Evolutionary conservation across 164 flowering plant species (phyloP), one percentile per base, ranked within the genome.

Genomic region (Chimonanthus salicifolius): DNA sequence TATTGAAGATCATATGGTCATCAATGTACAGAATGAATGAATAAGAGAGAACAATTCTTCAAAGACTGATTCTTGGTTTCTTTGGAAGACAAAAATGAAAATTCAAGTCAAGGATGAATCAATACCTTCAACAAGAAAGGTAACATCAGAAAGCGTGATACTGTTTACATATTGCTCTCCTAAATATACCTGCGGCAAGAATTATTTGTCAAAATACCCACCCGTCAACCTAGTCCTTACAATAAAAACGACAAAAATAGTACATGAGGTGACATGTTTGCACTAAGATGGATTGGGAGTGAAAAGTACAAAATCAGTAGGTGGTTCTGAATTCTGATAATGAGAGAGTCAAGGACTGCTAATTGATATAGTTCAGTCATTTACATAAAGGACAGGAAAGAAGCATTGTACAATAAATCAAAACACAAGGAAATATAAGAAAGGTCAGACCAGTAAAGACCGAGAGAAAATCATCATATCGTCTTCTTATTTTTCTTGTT

Each of bases 101-200:
- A 66, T 44, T 66, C 49, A 66, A n/a, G 60, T 11, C 3, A 44
- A 45, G 11, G 45, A 60, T 11, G 50, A 64, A 3, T 60, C 16
- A 58, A 7, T 45, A 96, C 99, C 99, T 94, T 92, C 96, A 76
- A 96, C 92, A 64, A 96, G 81, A 81, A 96, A 96, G 33, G 92
- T 94, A 43, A 96, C 98, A 82, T 96, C 99, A 33, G 99, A 92
- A 62, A 96, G 77, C 5, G 95, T 89, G 16, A 87, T 72, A 83
- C 78, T 94, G 79, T 96, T 96, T 65, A 96, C 97, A 80, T 83
- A 96, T 64, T 94, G 89, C 81, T 91, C 96, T 11, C 97, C 99
- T 78, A 96, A 76, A 81, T 96, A 96, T 33, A 94, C 98, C 99
- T 96, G 95, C 82, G 80, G 15, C 51, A 83, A 74, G 13, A 78